These are phyloP conservation scores for Bruguiera parviflora DNA, from an alignment of 345 rosid species.

Conservation along the genomic window DNA sequence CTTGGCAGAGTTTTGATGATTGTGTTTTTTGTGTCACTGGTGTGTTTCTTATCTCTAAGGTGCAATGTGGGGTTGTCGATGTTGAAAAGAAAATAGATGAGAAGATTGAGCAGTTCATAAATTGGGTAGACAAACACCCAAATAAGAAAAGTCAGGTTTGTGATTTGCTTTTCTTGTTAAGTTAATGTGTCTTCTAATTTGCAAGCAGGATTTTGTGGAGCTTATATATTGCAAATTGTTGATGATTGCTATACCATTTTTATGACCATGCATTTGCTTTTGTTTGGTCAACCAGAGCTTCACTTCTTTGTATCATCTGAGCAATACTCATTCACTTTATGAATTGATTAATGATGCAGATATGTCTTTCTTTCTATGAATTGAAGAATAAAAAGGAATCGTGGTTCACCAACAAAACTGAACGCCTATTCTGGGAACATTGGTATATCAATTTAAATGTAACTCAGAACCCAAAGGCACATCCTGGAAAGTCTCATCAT, in stretches of 20 bases:
- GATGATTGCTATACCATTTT: neutral
- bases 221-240: too few species aligned
- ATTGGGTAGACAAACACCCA: conserved; percentile 91
- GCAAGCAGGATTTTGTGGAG: too few species aligned
- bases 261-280: conserved; percentile 1
- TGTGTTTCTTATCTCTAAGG: conserved; percentile 33
- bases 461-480: conserved; percentile 55
- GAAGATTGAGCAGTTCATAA: conserved; percentile 81
- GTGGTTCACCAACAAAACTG: conserved; percentile 78
- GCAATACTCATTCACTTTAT: conserved; percentile 7
- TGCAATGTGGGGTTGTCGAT: conserved; percentile 82
- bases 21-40: neutral
- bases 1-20: neutral
- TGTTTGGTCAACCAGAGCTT: neutral
- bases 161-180: conserved; percentile 1
- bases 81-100: conserved; percentile 94
- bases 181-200: neutral
- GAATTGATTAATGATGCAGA: conserved; percentile 37
- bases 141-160: conserved; percentile 92
- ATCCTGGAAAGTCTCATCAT: conserved; percentile 54
- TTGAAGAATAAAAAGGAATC: conserved; percentile 77
- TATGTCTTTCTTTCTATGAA: conserved; percentile 89
- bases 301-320: neutral
- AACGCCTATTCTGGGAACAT: conserved; percentile 77
- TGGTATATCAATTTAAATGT: conserved; percentile 91